A percentile compares a stretch with the other conserved stretches of the same genome.
These are phyloP conservation scores for Syzygium oleosum DNA, from an alignment of 345 rosid species.

Conservation along the genomic window DNA sequence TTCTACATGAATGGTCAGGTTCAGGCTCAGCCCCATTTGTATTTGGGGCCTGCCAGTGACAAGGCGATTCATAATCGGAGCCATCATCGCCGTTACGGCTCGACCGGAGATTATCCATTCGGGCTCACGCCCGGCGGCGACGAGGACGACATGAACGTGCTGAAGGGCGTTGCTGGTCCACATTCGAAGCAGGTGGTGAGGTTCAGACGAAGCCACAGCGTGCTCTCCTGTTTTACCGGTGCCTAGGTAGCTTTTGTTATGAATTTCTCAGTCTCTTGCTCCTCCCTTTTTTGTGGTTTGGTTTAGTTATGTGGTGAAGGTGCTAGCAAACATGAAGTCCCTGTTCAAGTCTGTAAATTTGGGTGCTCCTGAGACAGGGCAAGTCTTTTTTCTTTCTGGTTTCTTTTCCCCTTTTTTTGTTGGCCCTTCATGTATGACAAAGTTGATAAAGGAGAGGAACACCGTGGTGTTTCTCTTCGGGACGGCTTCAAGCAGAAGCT, in stretches of 20 bases:
- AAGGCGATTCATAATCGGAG: background rate
- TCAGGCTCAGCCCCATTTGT: background rate
- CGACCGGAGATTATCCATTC: slow-evolving; percentile 40
- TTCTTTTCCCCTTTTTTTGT: background rate
- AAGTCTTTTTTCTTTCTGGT: background rate
- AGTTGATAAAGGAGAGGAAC: background rate
- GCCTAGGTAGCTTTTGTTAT: background rate
- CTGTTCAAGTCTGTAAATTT: background rate
- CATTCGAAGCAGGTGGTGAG: slow-evolving; percentile 29
- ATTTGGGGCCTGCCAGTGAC: background rate
- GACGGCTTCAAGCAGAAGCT: background rate
- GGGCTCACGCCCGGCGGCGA: background rate
- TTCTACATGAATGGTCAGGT: slow-evolving; percentile 6
- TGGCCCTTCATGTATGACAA: background rate
- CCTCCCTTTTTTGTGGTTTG: background rate
- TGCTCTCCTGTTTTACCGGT: slow-evolving; percentile 51
- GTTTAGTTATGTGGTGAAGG: background rate
- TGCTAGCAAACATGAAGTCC: background rate
- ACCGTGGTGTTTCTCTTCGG: background rate
- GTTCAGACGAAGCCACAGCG: slow-evolving; percentile 46
- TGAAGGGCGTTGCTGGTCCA: background rate
- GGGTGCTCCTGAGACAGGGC: background rate
- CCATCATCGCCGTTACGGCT: slow-evolving; percentile 32
- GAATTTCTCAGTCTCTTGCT: background rate
- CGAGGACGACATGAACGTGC: background rate